phyloP scores from a whole-genome alignment of 352 stramenopile genomes.

The Phytophthora pluvialis region DNA sequence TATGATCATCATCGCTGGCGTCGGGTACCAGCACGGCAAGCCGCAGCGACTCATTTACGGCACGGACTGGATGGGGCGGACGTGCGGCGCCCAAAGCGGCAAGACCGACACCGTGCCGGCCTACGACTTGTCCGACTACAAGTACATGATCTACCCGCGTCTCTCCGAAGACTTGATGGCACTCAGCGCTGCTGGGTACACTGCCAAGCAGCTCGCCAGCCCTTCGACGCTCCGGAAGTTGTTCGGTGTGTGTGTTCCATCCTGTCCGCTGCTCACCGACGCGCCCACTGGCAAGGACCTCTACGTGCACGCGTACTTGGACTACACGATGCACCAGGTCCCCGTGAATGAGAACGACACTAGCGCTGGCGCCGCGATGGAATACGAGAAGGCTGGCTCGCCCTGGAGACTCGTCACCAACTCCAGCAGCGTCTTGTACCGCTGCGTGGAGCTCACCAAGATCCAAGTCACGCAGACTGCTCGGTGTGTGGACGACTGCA shows the following conservation, averaged over 20 bases:
- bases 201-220: constrained; percentile 21
- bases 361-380: constrained; percentile 33
- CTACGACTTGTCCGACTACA: constrained; percentile 75
- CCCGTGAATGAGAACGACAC: constrained; percentile 45
- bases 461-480: constrained; percentile 49
- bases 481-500: constrained; percentile 74
- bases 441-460: constrained; percentile 71
- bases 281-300: constrained; percentile 27
- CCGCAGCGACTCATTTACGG: constrained; percentile 81
- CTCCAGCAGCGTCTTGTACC: constrained; percentile 70
- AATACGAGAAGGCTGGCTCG: constrained; percentile 64
- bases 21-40: constrained; percentile 71
- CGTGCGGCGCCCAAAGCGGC: constrained; percentile 59
- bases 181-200: constrained; percentile 22
- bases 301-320: constrained; percentile 69
- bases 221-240: constrained; percentile 49
- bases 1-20: constrained; percentile 72
- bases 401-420: constrained; percentile 70
- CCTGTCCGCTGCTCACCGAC: constrained; percentile 60
- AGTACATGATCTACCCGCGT: constrained; percentile 76
- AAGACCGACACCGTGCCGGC: constrained; percentile 50
- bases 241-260: constrained; percentile 53
- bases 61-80: constrained; percentile 73
- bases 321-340: constrained; percentile 48
- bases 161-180: constrained; percentile 63